A percentile compares a stretch with the other conserved stretches of the same genome.
Evolutionary conservation across 176 grass and related monocot genomes (phyloP).

Genomic region (Phyllostachys edulis): DNA sequence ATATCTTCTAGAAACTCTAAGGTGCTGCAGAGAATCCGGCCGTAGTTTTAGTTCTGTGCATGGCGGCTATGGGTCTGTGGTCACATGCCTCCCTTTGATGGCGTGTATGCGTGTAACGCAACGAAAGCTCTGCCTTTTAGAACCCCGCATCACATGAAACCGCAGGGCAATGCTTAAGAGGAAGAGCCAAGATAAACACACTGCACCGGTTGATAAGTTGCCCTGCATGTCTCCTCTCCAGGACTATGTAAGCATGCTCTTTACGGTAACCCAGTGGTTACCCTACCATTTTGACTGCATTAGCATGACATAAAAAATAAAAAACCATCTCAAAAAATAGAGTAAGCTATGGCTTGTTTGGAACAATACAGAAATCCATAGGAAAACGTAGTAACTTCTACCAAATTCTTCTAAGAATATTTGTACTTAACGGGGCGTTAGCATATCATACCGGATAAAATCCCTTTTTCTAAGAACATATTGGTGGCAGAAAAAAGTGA

Average conservation of each 20-base stretch:
- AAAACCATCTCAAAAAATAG: too few relatives aligned
- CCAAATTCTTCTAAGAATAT: too few relatives aligned
- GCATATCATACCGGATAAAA: too few relatives aligned
- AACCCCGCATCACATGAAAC: slow-evolving; percentile 27
- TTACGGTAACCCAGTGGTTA: neutral
- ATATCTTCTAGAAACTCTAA: neutral
- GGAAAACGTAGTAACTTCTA: too few relatives aligned
- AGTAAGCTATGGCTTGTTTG: too few relatives aligned
- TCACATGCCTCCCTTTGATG: slow-evolving; percentile 8
- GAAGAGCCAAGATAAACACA: neutral
- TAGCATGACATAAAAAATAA: too few relatives aligned
- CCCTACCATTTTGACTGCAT: too few relatives aligned
- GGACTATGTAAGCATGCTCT: neutral
- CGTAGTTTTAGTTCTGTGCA: neutral
- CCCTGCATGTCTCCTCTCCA: neutral
- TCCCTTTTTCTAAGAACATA: too few relatives aligned
- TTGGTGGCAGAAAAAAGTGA: too few relatives aligned
- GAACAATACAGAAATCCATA: too few relatives aligned
- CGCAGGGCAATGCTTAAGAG: neutral
- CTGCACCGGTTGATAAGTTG: neutral
- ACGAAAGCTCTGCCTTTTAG: neutral
- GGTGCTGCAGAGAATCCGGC: neutral
- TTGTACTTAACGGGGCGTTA: too few relatives aligned
- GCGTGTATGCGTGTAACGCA: neutral
- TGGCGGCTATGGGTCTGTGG: neutral